Evolutionary conservation across 805 yeast genomes (phyloP).

Genomic region (Priceomyces medius): DNA sequence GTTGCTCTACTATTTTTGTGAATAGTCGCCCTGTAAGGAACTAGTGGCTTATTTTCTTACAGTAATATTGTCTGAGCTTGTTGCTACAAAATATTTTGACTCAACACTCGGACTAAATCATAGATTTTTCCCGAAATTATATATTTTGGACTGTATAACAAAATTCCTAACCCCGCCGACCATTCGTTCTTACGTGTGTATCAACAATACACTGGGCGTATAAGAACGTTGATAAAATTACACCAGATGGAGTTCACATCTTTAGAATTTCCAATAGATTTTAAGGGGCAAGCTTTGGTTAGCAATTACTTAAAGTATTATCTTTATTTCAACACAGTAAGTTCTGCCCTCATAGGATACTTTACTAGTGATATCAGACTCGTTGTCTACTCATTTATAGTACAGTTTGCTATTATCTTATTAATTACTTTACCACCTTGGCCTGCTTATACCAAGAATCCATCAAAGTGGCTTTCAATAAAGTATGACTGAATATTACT

Average conservation of each 20-base stretch:
- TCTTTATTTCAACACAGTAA: conserved; percentile 29
- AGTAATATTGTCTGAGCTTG: too few species aligned
- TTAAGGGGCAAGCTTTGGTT: conserved; percentile 51
- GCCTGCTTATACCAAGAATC: conserved; percentile 51
- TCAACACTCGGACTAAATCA: too few species aligned
- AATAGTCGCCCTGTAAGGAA: too few species aligned
- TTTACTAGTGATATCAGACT: conserved; percentile 42
- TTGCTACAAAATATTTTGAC: too few species aligned
- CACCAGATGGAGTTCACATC: conserved; percentile 9
- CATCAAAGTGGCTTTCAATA: conserved; percentile 47
- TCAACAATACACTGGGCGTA: too few species aligned
- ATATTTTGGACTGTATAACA: neutral
- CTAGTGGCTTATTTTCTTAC: too few species aligned
- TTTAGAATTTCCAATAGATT: conserved; percentile 47
- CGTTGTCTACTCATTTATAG: conserved; percentile 39
- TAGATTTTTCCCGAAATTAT: neutral
- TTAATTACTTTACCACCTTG: conserved; percentile 55
- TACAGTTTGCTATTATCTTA: conserved; percentile 29
- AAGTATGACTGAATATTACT: conserved; percentile 33
- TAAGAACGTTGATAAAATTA: too few species aligned
- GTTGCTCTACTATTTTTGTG: too few species aligned
- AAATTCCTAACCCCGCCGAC: conserved; percentile 5
- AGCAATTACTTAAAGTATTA: conserved; percentile 25
- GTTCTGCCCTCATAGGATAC: conserved; percentile 51
- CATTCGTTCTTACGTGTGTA: neutral